Percentiles rank a stretch among this genome's conserved stretches.
These are phyloP conservation scores for Lobosporangium transversale DNA, from an alignment of 192 early-diverging fungal species.

Conservation along the genomic window DNA sequence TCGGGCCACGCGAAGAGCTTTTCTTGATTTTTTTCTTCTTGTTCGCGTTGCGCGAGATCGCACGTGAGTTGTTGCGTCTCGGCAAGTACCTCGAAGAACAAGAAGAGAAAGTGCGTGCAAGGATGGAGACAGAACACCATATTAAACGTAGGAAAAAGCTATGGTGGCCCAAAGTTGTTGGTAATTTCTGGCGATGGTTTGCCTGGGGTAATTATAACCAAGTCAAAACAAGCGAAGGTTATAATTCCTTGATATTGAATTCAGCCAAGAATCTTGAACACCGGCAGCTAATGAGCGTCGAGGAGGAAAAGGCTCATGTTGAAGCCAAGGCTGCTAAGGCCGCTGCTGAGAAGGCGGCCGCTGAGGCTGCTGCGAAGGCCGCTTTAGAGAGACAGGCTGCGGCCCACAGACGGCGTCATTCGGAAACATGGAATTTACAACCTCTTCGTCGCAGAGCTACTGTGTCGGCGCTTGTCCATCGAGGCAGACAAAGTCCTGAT, in stretches of 20 bases:
- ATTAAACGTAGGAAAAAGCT: slow-evolving; percentile 20
- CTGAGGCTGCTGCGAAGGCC: slow-evolving; percentile 8
- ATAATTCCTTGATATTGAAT: slow-evolving; percentile 22
- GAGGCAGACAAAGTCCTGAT: neutral
- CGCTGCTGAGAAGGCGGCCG: slow-evolving; percentile 25
- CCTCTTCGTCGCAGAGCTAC: slow-evolving; percentile 24
- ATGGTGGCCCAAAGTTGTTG: slow-evolving; percentile 51
- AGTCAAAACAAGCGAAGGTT: slow-evolving; percentile 44
- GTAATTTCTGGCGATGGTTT: slow-evolving; percentile 52
- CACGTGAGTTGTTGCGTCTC: slow-evolving; percentile 51
- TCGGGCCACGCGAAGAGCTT: slow-evolving; percentile 56
- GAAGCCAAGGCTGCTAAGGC: slow-evolving; percentile 42
- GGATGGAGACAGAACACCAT: slow-evolving; percentile 17
- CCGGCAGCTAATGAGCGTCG: slow-evolving; percentile 17
- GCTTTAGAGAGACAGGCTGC: slow-evolving; percentile 10
- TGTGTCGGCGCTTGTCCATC: slow-evolving; percentile 14
- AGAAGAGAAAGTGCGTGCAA: slow-evolving; percentile 7
- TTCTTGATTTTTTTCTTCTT: slow-evolving; percentile 65
- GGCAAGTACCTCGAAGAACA: slow-evolving; percentile 40
- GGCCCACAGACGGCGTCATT: slow-evolving; percentile 10
- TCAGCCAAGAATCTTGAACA: slow-evolving; percentile 42
- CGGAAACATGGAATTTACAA: slow-evolving; percentile 16
- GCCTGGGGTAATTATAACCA: slow-evolving; percentile 45
- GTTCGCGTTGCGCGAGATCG: slow-evolving; percentile 61
- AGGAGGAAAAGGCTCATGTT: slow-evolving; percentile 30